Conservation (phyloP, 2,329 filamentous ascomycete species). For the Fusarium proliferatum region DNA sequence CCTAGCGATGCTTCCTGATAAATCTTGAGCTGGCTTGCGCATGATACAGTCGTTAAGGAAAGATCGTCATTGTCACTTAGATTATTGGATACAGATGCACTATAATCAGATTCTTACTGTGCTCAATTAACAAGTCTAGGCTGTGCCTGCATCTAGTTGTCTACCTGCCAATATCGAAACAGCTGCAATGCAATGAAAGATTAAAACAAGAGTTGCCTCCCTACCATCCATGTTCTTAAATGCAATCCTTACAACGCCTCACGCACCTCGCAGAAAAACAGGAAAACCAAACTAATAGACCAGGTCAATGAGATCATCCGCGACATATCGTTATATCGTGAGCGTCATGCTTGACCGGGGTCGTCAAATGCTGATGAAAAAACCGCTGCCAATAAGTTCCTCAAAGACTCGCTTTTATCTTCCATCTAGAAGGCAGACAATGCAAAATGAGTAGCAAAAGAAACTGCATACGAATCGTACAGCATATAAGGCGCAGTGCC, state of each 20-base stretch:
- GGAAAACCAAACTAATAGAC: slow-evolving; percentile 19
- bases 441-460: slow-evolving; percentile 26
- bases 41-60: neutral
- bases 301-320: slow-evolving; percentile 19
- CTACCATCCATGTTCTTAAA: slow-evolving; percentile 21
- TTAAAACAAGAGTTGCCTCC: slow-evolving; percentile 26
- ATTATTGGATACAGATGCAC: neutral
- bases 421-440: slow-evolving; percentile 4
- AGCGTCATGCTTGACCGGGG: slow-evolving; percentile 16
- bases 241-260: slow-evolving; percentile 27
- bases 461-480: slow-evolving; percentile 16
- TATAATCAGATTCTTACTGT: neutral
- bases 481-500: slow-evolving; percentile 2
- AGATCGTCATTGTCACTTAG: neutral
- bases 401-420: slow-evolving; percentile 10
- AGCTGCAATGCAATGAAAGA: slow-evolving; percentile 5
- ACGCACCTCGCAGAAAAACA: slow-evolving; percentile 20
- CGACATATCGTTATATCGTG: slow-evolving; percentile 40
- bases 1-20: slow-evolving; percentile 35
- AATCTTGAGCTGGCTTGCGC: neutral
- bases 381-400: slow-evolving; percentile 2
- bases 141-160: slow-evolving; percentile 31
- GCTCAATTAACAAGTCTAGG: slow-evolving; percentile 12
- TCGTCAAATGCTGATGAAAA: slow-evolving; percentile 18
- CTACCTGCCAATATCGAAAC: slow-evolving; percentile 10